Evolutionary conservation across 371 early-diverging fungal genomes (phyloP).

Genomic region (Rhizopus sp.): DNA sequence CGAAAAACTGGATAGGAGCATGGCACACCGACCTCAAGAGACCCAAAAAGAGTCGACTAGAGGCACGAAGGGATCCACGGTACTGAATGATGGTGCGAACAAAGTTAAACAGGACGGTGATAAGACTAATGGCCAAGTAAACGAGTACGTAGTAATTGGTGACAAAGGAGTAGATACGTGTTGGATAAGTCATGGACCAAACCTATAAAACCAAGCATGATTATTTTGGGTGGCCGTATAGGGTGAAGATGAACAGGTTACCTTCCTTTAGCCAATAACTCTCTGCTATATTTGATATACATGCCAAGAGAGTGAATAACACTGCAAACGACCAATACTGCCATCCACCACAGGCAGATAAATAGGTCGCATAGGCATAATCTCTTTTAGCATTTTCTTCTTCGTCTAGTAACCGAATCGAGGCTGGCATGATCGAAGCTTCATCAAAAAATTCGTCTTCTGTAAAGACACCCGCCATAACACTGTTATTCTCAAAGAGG

Average conservation of each 20-base stretch:
- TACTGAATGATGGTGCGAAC: constrained; percentile 60
- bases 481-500: constrained; percentile 31
- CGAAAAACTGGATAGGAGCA: constrained; percentile 83
- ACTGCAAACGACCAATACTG: constrained; percentile 39
- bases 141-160: constrained; percentile 36
- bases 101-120: constrained; percentile 37
- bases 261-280: constrained; percentile 58
- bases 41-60: constrained; percentile 57
- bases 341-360: constrained; percentile 50
- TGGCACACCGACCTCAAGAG: constrained; percentile 63
- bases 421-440: constrained; percentile 36
- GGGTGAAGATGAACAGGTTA: constrained; percentile 14
- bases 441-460: constrained; percentile 45
- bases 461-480: constrained; percentile 3
- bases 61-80: constrained; percentile 66
- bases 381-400: constrained; percentile 16
- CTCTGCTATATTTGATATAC: constrained; percentile 40
- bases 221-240: constrained; percentile 2
- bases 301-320: constrained; percentile 35
- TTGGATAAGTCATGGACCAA: constrained; percentile 40
- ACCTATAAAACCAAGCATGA: constrained; percentile 14
- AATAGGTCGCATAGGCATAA: constrained; percentile 45
- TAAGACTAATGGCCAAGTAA: constrained; percentile 36
- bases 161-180: background rate
- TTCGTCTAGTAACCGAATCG: constrained; percentile 24